Base-by-base conservation (phyloP, 352 stramenopile species). In the Globisporangium iwayamae region DNA sequence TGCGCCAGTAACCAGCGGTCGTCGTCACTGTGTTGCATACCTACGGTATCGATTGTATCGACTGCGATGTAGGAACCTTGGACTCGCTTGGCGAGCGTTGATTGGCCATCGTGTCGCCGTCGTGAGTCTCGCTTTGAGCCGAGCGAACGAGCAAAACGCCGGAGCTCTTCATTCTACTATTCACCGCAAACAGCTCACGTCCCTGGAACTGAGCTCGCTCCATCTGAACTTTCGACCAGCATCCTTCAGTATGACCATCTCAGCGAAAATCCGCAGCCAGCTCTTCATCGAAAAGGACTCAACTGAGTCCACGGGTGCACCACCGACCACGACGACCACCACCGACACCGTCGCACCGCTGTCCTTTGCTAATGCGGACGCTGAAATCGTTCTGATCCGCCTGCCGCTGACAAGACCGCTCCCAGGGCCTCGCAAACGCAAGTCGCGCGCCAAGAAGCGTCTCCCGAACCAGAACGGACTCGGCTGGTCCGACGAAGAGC, bases 401-500 rank as follows among this genome's bases (percentile, higher is more conserved):
- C 5, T 50, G 18, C 43, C 43, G 5, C 43, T 50, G 4, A 25
- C 16, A 5, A 16, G 43, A n/a, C 43, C 43, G 5, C 16, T 50
- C 8, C 43, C 43, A 11, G 43, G 43, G 4, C 4, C 43, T 9
- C 43, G 43, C 0, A 50, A 50, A 18, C 43, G 43, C 16, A 25
- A 25, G 43, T 50, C 43, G 43, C 43, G 43, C 14, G 43, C 43
- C 43, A 50, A 50, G 43, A 50, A 50, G 43, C 43, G 6, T 8
- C 43, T 50, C 4, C 16, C 16, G 43, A 22, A 48, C 13, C 16
- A 50, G 43, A 25, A 25, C 18, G 43, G 43, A 11, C 43, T 25
- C 43, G 43, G 43, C 43, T 50, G 43, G 43, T 50, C 43, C 43
- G 43, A 50, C 8, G 43, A 50, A 8, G 74, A 81, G 58, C 74